Evolutionary conservation across 768 basidiomycete genomes (phyloP), one percentile per base, ranked within the genome.

Genomic region (Macrocybe gigantea): DNA sequence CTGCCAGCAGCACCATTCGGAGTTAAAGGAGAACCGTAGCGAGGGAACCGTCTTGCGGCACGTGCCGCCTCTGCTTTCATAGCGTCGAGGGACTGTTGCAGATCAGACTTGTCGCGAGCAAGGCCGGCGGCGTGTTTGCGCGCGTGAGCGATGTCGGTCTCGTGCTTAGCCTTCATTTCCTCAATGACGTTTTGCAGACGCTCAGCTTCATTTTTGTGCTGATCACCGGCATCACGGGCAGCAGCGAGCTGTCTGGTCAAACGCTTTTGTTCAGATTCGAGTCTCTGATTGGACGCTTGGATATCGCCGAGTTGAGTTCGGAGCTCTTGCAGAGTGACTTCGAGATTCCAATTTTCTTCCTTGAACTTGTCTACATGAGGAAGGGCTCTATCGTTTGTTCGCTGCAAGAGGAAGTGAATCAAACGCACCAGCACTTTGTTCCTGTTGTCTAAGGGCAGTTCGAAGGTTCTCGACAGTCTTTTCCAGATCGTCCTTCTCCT

Each of bases 341-440:
- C 95, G 49, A 97, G 82, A 60, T 98, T 95, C 96, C 96, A 98
- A 64, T 96, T 98, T 68, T 94, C 93, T 68, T 98, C 95, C 68
- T 93, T 93, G 80, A 83, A 95, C 53, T 93, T 92, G 64, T 97
- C 95, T 86, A 22, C 22, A 22, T 59, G 30, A 42, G 48, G 45
- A 42, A 50, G 34, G 36, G 34, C 44, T 52, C 41, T 37, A 43
- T 42, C 47, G 39, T 7, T 29, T n/a, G 14, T 44, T 36, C n/a
- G 11, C 13, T 53, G 44, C 22, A 22, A 41, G 37, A 50, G 33
- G 39, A 46, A 34, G 34, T 31, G 22, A 22, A 22, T 22, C 22
- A 22, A 22, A 65, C 80, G 46, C 54, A 86, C 91, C 91, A 49
- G 88, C 75, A 50, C 74, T 85, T 63, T 85, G 80, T 66, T 96